Base-by-base conservation (phyloP, 192 early-diverging fungal genomes). In the Chytriomyces sp. region DNA sequence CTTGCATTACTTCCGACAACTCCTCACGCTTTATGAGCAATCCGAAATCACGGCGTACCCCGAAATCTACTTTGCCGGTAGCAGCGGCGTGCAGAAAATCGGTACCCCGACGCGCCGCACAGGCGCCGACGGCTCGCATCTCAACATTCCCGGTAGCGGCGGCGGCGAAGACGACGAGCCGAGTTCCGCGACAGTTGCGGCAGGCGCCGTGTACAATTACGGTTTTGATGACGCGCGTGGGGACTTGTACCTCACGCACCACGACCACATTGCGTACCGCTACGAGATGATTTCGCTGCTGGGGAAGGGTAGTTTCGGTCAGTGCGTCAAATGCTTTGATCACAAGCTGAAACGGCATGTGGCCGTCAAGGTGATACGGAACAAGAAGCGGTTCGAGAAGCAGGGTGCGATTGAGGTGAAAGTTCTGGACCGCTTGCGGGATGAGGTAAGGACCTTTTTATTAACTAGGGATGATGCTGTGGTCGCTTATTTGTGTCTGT, bases 401-500 rank as follows among this genome's bases (percentile, higher is more conserved):
- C 97, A 98, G 73, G 97, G 94, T n/a, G 78, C 91, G 57, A 91
- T 95, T 22, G 96, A 99, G 77, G 91, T 97, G 56, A 95, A 95
- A 77, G 94, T 99, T 54, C 82, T 99, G 61, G 93, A 94, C 59
- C 83, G 86, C 59, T 74, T 99, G 53, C 88, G 87, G 77, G 81
- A 84, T 56, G 93, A 91, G 86, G 90, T 91, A 85, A 52, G 79
- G 32, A 39, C 0, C 40, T 39, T 28, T 70, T 19, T 28, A 17
- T 32, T 75, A 63, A 25, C 37, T 26, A 28, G 22, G 12, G 41
- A 5, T 17, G 14, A 12, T 68, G 30, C 17, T 57, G 55, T 26
- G 10, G n/a, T 28, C 28, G 17, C 10, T 8, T 19, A 17, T 2
- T 17, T 17, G 17, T 8, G 10, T 61, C 22, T 25, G 10, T 8